These are phyloP conservation scores for Linderniella brevidens DNA, from an alignment of 257 asterid genomes.

Conservation along the genomic window DNA sequence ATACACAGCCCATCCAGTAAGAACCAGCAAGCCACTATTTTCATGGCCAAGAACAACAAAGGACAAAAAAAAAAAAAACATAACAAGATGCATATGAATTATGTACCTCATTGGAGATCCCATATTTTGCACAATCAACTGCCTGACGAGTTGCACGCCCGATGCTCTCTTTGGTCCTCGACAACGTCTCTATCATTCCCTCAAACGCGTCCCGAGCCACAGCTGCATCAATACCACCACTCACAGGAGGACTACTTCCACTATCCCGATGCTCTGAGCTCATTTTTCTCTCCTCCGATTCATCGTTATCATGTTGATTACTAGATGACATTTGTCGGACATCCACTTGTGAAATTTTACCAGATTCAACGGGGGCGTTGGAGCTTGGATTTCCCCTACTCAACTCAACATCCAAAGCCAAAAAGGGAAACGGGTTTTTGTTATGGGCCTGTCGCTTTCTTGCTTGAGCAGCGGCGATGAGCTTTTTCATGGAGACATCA, in stretches of 20 bases:
- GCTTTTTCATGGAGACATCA: constrained; percentile 53
- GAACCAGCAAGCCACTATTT: no score
- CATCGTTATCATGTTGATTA: constrained; percentile 46
- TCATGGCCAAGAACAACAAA: no score
- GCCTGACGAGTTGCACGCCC: constrained; percentile 99
- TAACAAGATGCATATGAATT: not conserved
- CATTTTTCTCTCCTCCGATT: constrained; percentile 44
- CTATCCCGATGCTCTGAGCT: constrained; percentile 50
- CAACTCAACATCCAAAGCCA: constrained; percentile 29
- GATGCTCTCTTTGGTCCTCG: constrained; percentile 96
- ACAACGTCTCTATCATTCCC: constrained; percentile 97
- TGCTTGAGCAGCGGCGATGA: constrained; percentile 96
- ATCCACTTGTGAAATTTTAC: constrained; percentile 25
- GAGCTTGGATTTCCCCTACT: constrained; percentile 34
- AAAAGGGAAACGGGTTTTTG: constrained; percentile 23
- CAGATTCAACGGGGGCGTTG: constrained; percentile 31
- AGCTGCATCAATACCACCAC: constrained; percentile 93
- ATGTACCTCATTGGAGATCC: constrained; percentile 82
- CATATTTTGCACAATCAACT: constrained; percentile 93
- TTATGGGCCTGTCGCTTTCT: constrained; percentile 52
- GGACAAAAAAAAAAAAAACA: not conserved
- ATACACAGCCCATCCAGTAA: no score
- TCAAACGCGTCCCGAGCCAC: constrained; percentile 99
- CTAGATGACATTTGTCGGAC: constrained; percentile 37
- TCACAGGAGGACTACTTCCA: constrained; percentile 55